Base-by-base conservation (phyloP, 306 rosid species). In the Vicia faba region DNA sequence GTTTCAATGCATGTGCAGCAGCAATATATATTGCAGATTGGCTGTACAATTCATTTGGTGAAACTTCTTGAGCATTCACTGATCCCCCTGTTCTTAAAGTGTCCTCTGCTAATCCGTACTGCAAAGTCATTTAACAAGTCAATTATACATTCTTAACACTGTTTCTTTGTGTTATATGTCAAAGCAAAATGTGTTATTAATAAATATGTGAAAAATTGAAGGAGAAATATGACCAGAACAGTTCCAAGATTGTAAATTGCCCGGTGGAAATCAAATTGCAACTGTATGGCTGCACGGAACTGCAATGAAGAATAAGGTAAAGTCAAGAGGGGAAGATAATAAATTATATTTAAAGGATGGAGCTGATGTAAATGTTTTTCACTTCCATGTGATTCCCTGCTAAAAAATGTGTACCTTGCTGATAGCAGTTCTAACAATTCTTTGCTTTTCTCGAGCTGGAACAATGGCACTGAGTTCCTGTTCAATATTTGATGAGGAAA, bases 241-340 rank as follows among this genome's bases (percentile, higher is more conserved):
- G 99, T 95, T 77, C 99, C 99, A 68, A 95, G 97, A 75, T 90
- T 95, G 90, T 95, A 95, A 72, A 95, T 90, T 72, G 99, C 99
- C 75, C 99, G 89, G 82, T 95, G 97, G 80, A 95, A 95, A 82
- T 95, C 99, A 85, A 86, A 95, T 55, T 95, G 99, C 88, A 95
- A 88, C 76, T 83, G 96, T 69, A 95, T 95, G 74, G 99, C 99
- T 10, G 95, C 88, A 23, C 99, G 99, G 70, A 95, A 95, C 99
- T 95, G 89, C 89, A 86, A 50, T 69, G 55, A 71, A 80, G 77
- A 79, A 75, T 33, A 82, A 29, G 50, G 56, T 12, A 66, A 72
- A 61, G 53, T 25, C 70, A 75, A 67, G 44, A 61, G 23, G 39
- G 44, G 59, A 64, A 48, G 73, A 46, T 35, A 54, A 38, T 38